Evolutionary conservation across 352 stramenopile species (phyloP), one percentile per base, ranked within the genome.

Genomic region (Paralagenidium karlingii): DNA sequence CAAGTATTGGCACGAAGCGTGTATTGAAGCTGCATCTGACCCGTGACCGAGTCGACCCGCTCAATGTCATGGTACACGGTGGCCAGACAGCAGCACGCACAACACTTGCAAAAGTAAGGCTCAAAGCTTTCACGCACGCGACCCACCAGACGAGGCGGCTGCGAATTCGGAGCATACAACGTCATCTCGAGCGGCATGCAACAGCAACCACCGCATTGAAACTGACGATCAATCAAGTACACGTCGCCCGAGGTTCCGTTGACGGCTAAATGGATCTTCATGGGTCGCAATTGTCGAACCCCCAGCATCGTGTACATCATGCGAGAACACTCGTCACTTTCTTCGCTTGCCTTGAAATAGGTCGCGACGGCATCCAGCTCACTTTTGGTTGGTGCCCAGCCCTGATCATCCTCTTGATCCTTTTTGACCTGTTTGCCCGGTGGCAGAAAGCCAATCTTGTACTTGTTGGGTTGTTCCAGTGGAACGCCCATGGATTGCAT

Each of bases 31-130:
- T 76, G 60, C 42, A 69, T 78, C 7, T 62, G 44, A 15, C 63
- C 68, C 24, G 73, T 63, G 20, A 39, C 28, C 3, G 63, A 53
- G 16, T 68, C 40, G 16, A 56, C 58, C 18, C 58, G 58, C 15
- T 80, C 59, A 36, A 83, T 71, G 37, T 76, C 54, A 12, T 61
- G 70, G 59, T 80, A 83, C n/a, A 46, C 60, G n/a, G 67, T 81
- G 30, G 53, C 62, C 15, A 76, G 49, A 31, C 64, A 81, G 41
- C 62, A 79, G 1, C 39, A 27, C 2, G 63, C 44, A 19, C 49
- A 55, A 50, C 56, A 78, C 30, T 51, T 53, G 21, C 38, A 44
- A 8, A 76, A 45, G 31, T 80, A 77, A 8, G 66, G 63, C 19
- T 55, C 61, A 34, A 77, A 80, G 48, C 71, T 58, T 40, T 80